Base-by-base conservation (phyloP, 345 rosid species). In the Hibiscus mutabilis region DNA sequence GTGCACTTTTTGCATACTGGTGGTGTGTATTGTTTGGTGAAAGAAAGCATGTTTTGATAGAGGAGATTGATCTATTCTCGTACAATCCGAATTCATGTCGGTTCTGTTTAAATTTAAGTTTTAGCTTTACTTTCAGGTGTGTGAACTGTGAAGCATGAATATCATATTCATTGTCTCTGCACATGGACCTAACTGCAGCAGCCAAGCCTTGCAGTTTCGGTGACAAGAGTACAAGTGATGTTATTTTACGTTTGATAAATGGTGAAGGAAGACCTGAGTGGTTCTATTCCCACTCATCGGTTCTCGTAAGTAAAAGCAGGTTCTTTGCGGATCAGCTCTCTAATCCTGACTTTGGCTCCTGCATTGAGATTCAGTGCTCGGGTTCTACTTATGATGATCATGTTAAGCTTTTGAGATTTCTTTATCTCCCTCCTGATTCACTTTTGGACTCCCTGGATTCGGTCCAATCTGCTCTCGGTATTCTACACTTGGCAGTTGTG, bases 401-500 rank as follows among this genome's bases (percentile, higher is more conserved):
- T 64, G 78, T 82, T 66, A 73, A 66, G 66, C 83, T 82, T 29
- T 70, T 86, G 77, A 84, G 72, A 57, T 73, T 84, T 75, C 58
- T 86, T 35, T 81, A 76, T 51, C 73, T 79, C 22, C 81, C 82
- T 6, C 25, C 29, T 0, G 83, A 84, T 69, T 68, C 33, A 66
- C 65, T 79, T 73, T 74, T 78, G 71, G 79, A 80, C 64, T 82
- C 82, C 7, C 51, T 82, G 60, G 82, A 74, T 12, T 66, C 85
- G 13, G 85, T 83, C 37, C 79, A 78, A 75, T 84, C 84, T 33
- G 83, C 86, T 37, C 55, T 84, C 29, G 85, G 84, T 31, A 62
- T 83, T 77, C 87, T 83, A 24, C 79, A 81, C 64, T 74, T 83
- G 31, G 85, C 86, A 1, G 74, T 77, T 74, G 62, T 72, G 35